phyloP scores from a whole-genome alignment of 805 yeast species.

The Diddensiella caesifluorescens region DNA sequence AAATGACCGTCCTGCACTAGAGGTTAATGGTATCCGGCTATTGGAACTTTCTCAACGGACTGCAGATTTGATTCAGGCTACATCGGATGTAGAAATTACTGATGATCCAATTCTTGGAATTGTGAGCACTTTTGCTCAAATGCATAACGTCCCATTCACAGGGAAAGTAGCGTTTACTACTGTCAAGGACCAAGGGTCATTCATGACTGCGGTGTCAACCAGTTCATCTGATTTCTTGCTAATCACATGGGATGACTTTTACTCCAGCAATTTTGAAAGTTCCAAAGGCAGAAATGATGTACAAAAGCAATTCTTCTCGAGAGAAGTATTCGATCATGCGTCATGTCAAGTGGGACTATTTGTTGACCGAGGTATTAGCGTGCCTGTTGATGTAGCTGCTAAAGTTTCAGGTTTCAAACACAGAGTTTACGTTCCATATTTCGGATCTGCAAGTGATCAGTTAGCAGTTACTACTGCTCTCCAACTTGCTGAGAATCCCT shows the following conservation, averaged over 20 bases:
- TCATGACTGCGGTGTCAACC: constrained; percentile 4
- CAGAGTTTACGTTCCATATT: constrained; percentile 18
- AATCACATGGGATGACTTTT: constrained; percentile 10
- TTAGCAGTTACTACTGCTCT: constrained; percentile 16
- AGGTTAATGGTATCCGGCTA: constrained; percentile 49
- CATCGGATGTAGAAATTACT: constrained; percentile 32
- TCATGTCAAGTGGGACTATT: constrained; percentile 15
- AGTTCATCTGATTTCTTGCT: constrained; percentile 8
- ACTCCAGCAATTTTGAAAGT: constrained; percentile 6
- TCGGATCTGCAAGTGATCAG: constrained; percentile 15
- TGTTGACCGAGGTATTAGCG: constrained; percentile 18
- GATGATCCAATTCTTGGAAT: constrained; percentile 17
- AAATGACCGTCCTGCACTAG: constrained; percentile 19
- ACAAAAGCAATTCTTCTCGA: constrained; percentile 3
- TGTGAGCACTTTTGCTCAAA: constrained; percentile 17
- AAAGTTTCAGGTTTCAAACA: not conserved
- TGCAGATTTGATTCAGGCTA: constrained; percentile 63
- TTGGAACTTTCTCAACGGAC: constrained; percentile 62
- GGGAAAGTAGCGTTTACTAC: constrained; percentile 16
- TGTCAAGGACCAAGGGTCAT: constrained; percentile 12
- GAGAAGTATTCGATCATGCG: constrained; percentile 9
- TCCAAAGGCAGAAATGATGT: not conserved
- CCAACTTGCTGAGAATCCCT: constrained; percentile 16
- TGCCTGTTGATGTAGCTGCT: constrained; percentile 5
- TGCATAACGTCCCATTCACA: constrained; percentile 14